phyloP scores from a whole-genome alignment of 805 yeast genomes.

The Ogataea thermomethanolica region DNA sequence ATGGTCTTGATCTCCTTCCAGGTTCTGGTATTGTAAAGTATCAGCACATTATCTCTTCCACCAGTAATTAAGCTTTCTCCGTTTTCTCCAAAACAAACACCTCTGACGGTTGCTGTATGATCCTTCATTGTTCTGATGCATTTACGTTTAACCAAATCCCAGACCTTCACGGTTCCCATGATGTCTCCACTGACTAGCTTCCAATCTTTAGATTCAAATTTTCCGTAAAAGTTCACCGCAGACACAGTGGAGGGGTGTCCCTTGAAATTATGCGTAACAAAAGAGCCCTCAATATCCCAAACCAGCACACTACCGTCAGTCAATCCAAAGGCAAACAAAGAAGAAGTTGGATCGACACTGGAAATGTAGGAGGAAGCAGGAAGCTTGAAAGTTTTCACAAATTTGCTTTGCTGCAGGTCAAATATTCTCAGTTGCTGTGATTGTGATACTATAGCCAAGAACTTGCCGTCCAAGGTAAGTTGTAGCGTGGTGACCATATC shows the following conservation, averaged over 20 bases:
- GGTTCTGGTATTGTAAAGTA: conserved; percentile 51
- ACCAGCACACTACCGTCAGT: conserved; percentile 91
- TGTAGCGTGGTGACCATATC: conserved; percentile 71
- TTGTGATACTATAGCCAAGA: conserved; percentile 72
- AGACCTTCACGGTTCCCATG: conserved; percentile 51
- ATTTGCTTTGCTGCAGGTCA: conserved; percentile 38
- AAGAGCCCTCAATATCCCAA: conserved; percentile 88
- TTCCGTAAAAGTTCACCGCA: conserved; percentile 70
- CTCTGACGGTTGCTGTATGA: conserved; percentile 84
- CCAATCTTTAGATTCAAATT: conserved; percentile 68
- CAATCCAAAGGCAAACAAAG: conserved; percentile 89
- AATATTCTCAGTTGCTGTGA: conserved; percentile 77
- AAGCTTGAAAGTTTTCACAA: conserved; percentile 53
- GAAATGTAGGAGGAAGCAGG: conserved; percentile 82
- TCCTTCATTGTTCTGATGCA: conserved; percentile 60
- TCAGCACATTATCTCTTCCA: conserved; percentile 81
- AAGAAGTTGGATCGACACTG: conserved; percentile 73
- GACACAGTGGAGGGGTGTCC: conserved; percentile 93
- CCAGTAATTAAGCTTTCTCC: conserved; percentile 68
- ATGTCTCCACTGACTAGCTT: conserved; percentile 68
- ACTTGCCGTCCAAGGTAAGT: conserved; percentile 71
- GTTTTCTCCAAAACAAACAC: conserved; percentile 56
- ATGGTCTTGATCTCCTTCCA: conserved; percentile 61
- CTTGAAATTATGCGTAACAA: conserved; percentile 80
- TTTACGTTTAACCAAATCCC: conserved; percentile 73